These are phyloP conservation scores for Sporothrix protearum DNA, from an alignment of 2,329 filamentous ascomycete species.

Conservation along the genomic window DNA sequence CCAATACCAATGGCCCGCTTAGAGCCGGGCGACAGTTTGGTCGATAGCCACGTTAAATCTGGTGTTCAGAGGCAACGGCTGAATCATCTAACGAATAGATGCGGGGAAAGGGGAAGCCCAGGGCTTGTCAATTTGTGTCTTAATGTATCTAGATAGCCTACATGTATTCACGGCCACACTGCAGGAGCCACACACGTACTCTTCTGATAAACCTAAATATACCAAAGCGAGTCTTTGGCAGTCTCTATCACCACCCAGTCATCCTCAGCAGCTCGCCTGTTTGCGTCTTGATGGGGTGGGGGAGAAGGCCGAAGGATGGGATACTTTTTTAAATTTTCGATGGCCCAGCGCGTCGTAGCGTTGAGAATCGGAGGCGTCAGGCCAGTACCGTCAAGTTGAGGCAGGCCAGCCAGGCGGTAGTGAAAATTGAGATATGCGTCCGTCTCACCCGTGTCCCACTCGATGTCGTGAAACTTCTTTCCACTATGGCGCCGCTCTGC, in stretches of 20 bases:
- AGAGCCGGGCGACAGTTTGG: not conserved
- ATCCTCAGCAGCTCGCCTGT: not conserved
- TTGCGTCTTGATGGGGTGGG: not conserved
- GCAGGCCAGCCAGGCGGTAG: slow-evolving; percentile 49
- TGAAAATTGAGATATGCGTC: slow-evolving; percentile 45
- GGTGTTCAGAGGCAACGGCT: not conserved
- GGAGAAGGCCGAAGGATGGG: slow-evolving; percentile 32
- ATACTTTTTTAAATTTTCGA: slow-evolving; percentile 49
- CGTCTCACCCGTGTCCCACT: slow-evolving; percentile 52
- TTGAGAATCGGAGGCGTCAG: slow-evolving; percentile 45
- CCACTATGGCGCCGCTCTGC: slow-evolving; percentile 33
- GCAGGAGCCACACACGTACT: too few species aligned
- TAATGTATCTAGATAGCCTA: not conserved
- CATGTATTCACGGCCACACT: not conserved
- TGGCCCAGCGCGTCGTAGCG: slow-evolving; percentile 45
- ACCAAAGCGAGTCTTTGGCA: slow-evolving; percentile 17
- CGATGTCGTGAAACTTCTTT: slow-evolving; percentile 50
- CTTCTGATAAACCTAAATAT: not conserved
- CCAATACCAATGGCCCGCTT: not conserved
- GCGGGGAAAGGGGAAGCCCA: too few species aligned
- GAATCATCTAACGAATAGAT: not conserved
- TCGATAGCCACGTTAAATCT: not conserved
- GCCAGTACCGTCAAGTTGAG: slow-evolving; percentile 45
- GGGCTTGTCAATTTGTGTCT: not conserved
- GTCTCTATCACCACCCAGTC: slow-evolving; percentile 12